These are phyloP conservation scores for Mimosa pudica DNA, from an alignment of 306 rosid species.

Conservation along the genomic window DNA sequence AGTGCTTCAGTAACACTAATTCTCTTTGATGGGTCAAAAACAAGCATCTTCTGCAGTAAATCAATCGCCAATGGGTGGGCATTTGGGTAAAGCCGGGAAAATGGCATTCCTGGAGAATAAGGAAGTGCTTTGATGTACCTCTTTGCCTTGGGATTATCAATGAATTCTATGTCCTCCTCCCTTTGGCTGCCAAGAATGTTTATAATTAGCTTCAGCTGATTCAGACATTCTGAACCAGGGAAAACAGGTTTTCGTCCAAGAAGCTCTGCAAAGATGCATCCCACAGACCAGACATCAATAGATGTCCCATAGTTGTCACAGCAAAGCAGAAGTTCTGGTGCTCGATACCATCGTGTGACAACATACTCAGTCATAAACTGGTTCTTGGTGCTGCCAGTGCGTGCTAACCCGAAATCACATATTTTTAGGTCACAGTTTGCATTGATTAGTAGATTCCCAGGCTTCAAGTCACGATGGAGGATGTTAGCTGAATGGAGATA, in stretches of 20 bases:
- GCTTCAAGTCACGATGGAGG: constrained; percentile 93
- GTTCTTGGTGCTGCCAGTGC: constrained; percentile 72
- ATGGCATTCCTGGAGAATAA: constrained; percentile 63
- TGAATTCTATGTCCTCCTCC: constrained; percentile 86
- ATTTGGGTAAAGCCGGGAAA: constrained; percentile 65
- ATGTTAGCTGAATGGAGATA: constrained; percentile 96
- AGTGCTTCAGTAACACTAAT: constrained; percentile 80
- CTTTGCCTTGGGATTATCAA: constrained; percentile 85
- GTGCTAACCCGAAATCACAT: constrained; percentile 95
- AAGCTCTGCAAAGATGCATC: constrained; percentile 94
- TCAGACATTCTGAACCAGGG: constrained; percentile 87
- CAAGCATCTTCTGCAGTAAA: constrained; percentile 86
- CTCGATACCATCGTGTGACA: constrained; percentile 96
- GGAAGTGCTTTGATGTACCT: constrained; percentile 67
- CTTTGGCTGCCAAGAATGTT: constrained; percentile 89
- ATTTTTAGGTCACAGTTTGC: constrained; percentile 95
- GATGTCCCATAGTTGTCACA: constrained; percentile 91
- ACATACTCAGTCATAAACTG: constrained; percentile 98
- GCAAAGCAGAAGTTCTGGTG: constrained; percentile 93
- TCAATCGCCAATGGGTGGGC: constrained; percentile 87
- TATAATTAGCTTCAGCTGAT: constrained; percentile 82
- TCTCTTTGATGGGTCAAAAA: constrained; percentile 94
- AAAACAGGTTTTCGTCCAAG: constrained; percentile 85
- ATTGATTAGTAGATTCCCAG: constrained; percentile 89
- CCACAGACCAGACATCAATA: constrained; percentile 96